Evolutionary conservation across 495 filamentous ascomycete species (phyloP), one percentile per base, ranked within the genome.

Genomic region (Podospora pseudocomata): DNA sequence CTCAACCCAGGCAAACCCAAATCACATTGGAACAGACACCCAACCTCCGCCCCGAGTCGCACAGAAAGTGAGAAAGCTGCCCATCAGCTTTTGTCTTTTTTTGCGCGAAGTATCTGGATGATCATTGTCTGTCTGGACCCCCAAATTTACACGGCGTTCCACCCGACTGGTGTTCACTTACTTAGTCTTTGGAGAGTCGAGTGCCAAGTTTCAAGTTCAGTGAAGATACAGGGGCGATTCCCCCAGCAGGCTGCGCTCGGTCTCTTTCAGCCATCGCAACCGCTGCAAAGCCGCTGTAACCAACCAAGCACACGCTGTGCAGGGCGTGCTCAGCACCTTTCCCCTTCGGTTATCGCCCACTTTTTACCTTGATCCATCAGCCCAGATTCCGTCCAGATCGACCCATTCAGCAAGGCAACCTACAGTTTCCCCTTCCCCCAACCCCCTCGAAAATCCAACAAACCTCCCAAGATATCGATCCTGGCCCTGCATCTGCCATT

Each of bases 301-400:
- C 18, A 49, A 59, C 20, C 26, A 18, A 20, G 30, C 23, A 18
- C 32, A 49, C 56, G 62, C 49, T 61, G 64, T 63, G 69, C 66
- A 54, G 32, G 49, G 67, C 63, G 44, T 44, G 57, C 16, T 13
- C 54, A 71, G 66, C 58, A 44, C 66, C 54, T 70, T 73, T 65
- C 70, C 72, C 65, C 27, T 74, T 74, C 65, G 65, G 70, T 62
- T 15, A 55, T 55, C 62, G 61, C 67, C 67, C 67, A 56, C 67
- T 63, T 77, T 67, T 75, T 66, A 64, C 66, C 63, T 64, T 57
- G 59, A 34, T 65, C 58, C 60, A 76, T 77, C 74, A 74, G 73
- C 76, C 72, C 76, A 78, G 74, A 73, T 74, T 76, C 67, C 70
- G 70, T 13, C 61, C 62, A 67, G 65, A 75, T 78, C 76, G 74